Percentiles rank a stretch among this genome's conserved stretches.
phyloP scores from a whole-genome alignment of 257 asterid genomes.

The Lavandula angustifolia region DNA sequence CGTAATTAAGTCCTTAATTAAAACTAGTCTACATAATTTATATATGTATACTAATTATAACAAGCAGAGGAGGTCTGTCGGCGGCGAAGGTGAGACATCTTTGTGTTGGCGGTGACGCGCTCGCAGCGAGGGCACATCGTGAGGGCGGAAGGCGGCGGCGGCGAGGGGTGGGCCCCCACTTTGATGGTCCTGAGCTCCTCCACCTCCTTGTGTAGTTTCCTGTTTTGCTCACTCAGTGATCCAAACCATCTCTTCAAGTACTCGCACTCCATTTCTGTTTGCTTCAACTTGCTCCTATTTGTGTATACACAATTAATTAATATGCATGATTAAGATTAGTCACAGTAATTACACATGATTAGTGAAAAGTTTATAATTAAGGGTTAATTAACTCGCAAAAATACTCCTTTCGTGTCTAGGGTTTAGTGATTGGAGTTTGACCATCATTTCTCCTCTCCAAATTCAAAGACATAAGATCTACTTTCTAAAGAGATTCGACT shows the following conservation, averaged over 20 bases:
- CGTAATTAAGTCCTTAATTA: neutral
- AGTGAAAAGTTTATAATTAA: too few relatives aligned
- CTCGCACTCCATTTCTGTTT: conserved; percentile 76
- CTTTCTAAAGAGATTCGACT: too few relatives aligned
- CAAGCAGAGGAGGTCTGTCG: conserved; percentile 47
- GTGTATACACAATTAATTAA: too few relatives aligned
- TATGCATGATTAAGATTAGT: too few relatives aligned
- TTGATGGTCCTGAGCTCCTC: conserved; percentile 61
- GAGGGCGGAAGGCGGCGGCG: conserved; percentile 49
- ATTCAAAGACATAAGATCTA: too few relatives aligned
- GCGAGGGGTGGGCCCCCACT: conserved; percentile 42
- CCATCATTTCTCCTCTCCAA: too few relatives aligned
- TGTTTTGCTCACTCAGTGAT: conserved; percentile 64
- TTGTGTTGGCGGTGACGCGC: conserved; percentile 45
- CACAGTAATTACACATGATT: too few relatives aligned
- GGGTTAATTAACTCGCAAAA: too few relatives aligned
- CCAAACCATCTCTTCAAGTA: conserved; percentile 75
- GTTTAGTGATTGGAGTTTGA: too few relatives aligned
- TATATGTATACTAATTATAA: conserved; percentile 28
- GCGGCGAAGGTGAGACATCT: conserved; percentile 29
- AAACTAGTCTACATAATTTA: conserved; percentile 7
- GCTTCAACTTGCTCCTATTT: conserved; percentile 78
- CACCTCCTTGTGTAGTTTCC: conserved; percentile 59
- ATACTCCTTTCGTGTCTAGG: too few relatives aligned
- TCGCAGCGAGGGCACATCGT: conserved; percentile 85